Evolutionary conservation across 176 grass and related monocot species (phyloP).

Genomic region (Oryza coarctata): DNA sequence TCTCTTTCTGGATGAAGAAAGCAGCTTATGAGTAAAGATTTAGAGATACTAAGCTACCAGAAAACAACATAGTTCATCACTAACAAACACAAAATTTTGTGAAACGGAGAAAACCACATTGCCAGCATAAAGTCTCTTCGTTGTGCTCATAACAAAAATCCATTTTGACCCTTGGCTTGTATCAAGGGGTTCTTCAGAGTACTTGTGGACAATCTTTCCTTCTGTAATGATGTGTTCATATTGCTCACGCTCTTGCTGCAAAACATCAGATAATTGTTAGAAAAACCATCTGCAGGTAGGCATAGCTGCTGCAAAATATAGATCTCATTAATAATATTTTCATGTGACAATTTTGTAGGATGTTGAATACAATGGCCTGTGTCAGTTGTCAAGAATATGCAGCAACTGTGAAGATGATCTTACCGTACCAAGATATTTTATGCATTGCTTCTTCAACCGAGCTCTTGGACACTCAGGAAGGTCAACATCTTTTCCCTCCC

Average conservation of each 20-base stretch:
- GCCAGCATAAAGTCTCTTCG: slow-evolving; percentile 70
- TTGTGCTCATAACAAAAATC: slow-evolving; percentile 96
- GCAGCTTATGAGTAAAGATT: slow-evolving; percentile 13
- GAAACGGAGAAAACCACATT: slow-evolving; percentile 48
- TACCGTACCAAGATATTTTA: slow-evolving; percentile 93
- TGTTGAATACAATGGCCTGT: neutral
- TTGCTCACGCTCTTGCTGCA: slow-evolving; percentile 77
- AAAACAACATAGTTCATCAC: slow-evolving; percentile 2
- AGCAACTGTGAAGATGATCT: slow-evolving; percentile 22
- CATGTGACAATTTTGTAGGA: neutral
- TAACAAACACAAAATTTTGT: neutral
- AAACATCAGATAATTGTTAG: neutral
- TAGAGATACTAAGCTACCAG: neutral
- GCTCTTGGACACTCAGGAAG: slow-evolving; percentile 71
- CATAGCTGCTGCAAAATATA: neutral
- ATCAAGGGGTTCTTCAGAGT: slow-evolving; percentile 58
- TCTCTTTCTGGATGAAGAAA: slow-evolving; percentile 67
- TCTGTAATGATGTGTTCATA: slow-evolving; percentile 60
- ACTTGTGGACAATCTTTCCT: slow-evolving; percentile 70
- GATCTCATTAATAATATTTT: neutral
- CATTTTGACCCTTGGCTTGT: slow-evolving; percentile 59
- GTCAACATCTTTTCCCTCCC: slow-evolving; percentile 77
- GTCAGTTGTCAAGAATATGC: neutral
- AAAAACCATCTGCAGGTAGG: neutral
- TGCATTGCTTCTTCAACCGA: slow-evolving; percentile 68